A percentile compares a stretch with the other conserved stretches of the same genome.
Conservation (phyloP, 176 grass and related monocot species). For the Tillandsia leiboldiana region DNA sequence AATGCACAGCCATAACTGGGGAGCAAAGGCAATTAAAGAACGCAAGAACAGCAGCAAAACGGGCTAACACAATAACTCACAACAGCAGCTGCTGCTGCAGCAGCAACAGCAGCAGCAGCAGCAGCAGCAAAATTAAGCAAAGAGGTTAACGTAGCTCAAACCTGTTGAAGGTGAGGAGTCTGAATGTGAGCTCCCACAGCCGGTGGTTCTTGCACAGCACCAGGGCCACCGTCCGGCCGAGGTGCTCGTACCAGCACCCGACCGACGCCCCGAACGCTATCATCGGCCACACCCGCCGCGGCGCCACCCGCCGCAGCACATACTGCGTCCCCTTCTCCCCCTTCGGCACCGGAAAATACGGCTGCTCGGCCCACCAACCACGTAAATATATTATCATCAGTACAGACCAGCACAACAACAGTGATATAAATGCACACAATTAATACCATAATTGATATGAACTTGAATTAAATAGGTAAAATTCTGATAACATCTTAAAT, state of each 20-base stretch:
- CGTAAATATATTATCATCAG: too few relatives aligned
- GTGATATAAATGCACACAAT: slow-evolving; percentile 11
- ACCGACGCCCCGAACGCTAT: slow-evolving; percentile 80
- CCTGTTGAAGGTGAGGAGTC: slow-evolving; percentile 81
- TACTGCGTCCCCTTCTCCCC: slow-evolving; percentile 66
- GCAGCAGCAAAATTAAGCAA: neutral
- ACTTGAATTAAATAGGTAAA: too few relatives aligned
- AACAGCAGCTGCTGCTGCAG: too few relatives aligned
- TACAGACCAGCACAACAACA: slow-evolving; percentile 43
- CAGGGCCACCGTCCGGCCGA: slow-evolving; percentile 69
- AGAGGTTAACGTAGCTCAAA: slow-evolving; percentile 5
- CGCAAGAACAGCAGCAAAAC: neutral
- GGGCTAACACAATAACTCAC: too few relatives aligned
- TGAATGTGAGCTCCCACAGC: slow-evolving; percentile 74
- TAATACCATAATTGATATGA: too few relatives aligned
- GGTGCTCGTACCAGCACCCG: slow-evolving; percentile 96
- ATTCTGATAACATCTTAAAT: too few relatives aligned
- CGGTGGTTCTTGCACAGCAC: slow-evolving; percentile 91
- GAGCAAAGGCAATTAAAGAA: too few relatives aligned
- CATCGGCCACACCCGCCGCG: slow-evolving; percentile 73
- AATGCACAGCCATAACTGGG: too few relatives aligned
- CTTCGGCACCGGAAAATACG: slow-evolving; percentile 68
- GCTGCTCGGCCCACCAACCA: slow-evolving; percentile 25
- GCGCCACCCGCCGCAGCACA: slow-evolving; percentile 71
- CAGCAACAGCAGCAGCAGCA: too few relatives aligned